These are phyloP conservation scores for Aspergillus chevalieri DNA, from an alignment of 2,329 filamentous ascomycete species.

Conservation along the genomic window DNA sequence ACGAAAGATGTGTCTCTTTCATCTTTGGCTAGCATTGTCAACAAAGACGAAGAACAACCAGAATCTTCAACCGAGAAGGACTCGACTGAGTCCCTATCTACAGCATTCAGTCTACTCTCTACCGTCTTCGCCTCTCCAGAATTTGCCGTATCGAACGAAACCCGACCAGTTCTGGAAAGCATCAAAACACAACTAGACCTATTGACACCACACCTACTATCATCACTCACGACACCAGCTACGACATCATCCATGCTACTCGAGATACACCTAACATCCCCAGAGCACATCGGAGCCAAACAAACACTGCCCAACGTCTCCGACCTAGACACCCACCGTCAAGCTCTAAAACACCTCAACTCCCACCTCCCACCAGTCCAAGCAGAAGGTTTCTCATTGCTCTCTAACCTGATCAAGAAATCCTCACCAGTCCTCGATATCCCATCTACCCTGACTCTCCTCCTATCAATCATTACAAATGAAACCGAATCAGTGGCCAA, in stretches of 20 bases:
- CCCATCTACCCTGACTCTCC: constrained; percentile 34
- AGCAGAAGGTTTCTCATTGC: constrained; percentile 38
- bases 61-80: constrained; percentile 15
- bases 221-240: constrained; percentile 29
- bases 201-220: constrained; percentile 29
- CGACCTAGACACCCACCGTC: constrained; percentile 37
- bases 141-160: constrained; percentile 27
- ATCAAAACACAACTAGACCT: constrained; percentile 32
- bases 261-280: constrained; percentile 33
- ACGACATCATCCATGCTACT: constrained; percentile 39
- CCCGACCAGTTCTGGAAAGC: constrained; percentile 22
- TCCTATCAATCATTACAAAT: constrained; percentile 35
- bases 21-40: constrained; percentile 31
- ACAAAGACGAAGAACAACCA: constrained; percentile 12
- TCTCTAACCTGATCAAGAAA: constrained; percentile 34
- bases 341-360: constrained; percentile 35
- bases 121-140: constrained; percentile 38
- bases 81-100: constrained; percentile 31
- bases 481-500: constrained; percentile 24
- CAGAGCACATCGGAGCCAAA: constrained; percentile 16
- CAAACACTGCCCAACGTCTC: constrained; percentile 20
- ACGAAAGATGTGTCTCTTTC: constrained; percentile 23
- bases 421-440: constrained; percentile 40
- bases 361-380: constrained; percentile 38
- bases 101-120: constrained; percentile 38